Evolutionary conservation across 257 asterid species (phyloP).

Genomic region (Solanum etuberosum): DNA sequence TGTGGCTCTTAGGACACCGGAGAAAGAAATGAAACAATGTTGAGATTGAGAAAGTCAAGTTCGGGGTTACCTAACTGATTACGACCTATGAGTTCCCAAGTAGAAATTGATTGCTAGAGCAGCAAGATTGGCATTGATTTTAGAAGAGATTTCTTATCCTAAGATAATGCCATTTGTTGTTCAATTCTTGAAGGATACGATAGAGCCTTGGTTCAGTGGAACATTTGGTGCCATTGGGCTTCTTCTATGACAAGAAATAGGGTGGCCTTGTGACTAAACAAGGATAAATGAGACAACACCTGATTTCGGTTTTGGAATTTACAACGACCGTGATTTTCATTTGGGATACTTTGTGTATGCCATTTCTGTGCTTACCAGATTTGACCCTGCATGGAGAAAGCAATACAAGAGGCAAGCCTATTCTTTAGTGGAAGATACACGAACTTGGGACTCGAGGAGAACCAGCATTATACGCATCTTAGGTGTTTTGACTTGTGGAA

Average conservation of each 20-base stretch:
- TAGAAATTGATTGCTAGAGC: slow-evolving; percentile 72
- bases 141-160: slow-evolving; percentile 59
- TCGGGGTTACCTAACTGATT: not conserved
- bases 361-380: slow-evolving; percentile 66
- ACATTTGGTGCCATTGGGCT: slow-evolving; percentile 61
- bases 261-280: slow-evolving; percentile 85
- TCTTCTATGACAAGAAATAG: slow-evolving; percentile 71
- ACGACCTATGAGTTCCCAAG: not conserved
- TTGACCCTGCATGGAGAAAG: slow-evolving; percentile 77
- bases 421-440: slow-evolving; percentile 66
- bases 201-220: slow-evolving; percentile 84
- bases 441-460: slow-evolving; percentile 40
- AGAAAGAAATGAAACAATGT: not conserved
- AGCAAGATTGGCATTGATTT: slow-evolving; percentile 77
- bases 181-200: slow-evolving; percentile 61
- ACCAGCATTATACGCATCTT: slow-evolving; percentile 47
- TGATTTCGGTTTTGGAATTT: slow-evolving; percentile 86
- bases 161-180: slow-evolving; percentile 52
- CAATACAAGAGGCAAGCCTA: slow-evolving; percentile 64
- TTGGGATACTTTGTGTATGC: slow-evolving; percentile 80
- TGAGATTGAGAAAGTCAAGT: not conserved
- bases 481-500: slow-evolving; percentile 73
- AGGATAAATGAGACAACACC: slow-evolving; percentile 60
- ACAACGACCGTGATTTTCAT: slow-evolving; percentile 78
- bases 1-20: not conserved